Evolutionary conservation across 2,329 filamentous ascomycete genomes (phyloP), one percentile per base, ranked within the genome.

Genomic region (Drechslera avenae): DNA sequence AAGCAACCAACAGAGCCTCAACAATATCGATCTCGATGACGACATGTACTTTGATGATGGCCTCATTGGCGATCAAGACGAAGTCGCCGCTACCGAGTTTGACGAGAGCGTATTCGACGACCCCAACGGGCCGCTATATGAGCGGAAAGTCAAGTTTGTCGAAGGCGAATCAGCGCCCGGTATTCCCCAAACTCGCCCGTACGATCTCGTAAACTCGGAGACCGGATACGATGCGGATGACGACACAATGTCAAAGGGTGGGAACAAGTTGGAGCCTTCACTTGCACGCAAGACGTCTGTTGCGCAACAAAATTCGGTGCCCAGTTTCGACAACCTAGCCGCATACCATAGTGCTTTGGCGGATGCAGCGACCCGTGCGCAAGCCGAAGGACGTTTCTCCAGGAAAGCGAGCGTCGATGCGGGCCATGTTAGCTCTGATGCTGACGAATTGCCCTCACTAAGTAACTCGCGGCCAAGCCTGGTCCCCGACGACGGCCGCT

Each of bases 331-430:
- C 30, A 85, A 82, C 49, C 76, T 89, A 16, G 85, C 85, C 34
- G 87, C 85, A 1, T 93, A 97, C 64, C 91, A 96, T 67, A 88
- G 88, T 44, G 91, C 91, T 1, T 79, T 97, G 4, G 91, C 90
- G 1, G 87, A 89, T 39, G 93, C 91, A 5, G 88, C 91, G 8
- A 86, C 88, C 54, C 82, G 87, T 67, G 91, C 91, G 5, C 88
- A 86, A 17, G 85, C 85, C 1, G 87, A 86, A 31, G 90, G 90
- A 2, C 87, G 89, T 49, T 93, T 96, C 61, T 79, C 83, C 13
- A 82, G 90, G 12, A 81, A 83, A 21, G 73, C 76, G 26, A 84
- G 81, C 60, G 71, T 76, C 19, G 78, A 69, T 34, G 56, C 57
- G 2, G 62, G 58, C 3, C 59, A 60, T 5, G 32, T 53, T 61